Percentiles rank a stretch among this genome's conserved stretches.
Evolutionary conservation across 495 filamentous ascomycete species (phyloP).

Genomic region (Lophiostoma macrostomum): DNA sequence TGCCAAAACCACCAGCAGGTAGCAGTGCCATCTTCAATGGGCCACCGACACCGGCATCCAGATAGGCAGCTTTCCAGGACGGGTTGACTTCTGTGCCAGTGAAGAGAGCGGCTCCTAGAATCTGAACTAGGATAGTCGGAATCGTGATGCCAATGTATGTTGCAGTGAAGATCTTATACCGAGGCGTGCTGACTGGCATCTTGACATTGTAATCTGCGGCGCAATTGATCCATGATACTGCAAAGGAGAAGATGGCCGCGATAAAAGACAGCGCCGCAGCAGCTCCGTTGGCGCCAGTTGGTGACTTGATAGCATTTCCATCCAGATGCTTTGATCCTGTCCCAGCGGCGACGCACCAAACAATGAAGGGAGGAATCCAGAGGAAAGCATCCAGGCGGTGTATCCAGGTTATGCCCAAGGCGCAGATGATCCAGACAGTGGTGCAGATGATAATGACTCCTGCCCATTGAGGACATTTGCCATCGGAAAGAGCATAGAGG

Average conservation of each 20-base stretch:
- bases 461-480: slow-evolving; percentile 23
- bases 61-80: slow-evolving; percentile 20
- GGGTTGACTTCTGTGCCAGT: slow-evolving; percentile 14
- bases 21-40: slow-evolving; percentile 22
- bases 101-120: slow-evolving; percentile 23
- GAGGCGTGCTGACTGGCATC: slow-evolving; percentile 25
- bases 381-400: slow-evolving; percentile 35
- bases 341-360: slow-evolving; percentile 44
- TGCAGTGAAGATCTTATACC: slow-evolving; percentile 26
- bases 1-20: slow-evolving; percentile 41
- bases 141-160: slow-evolving; percentile 25
- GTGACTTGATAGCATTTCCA: slow-evolving; percentile 30
- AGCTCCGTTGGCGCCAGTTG: slow-evolving; percentile 25
- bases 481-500: slow-evolving; percentile 23
- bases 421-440: slow-evolving; percentile 29
- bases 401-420: slow-evolving; percentile 30
- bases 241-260: slow-evolving; percentile 29
- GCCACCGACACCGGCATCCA: slow-evolving; percentile 19
- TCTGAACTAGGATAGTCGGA: slow-evolving; percentile 26
- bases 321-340: slow-evolving; percentile 40
- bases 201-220: slow-evolving; percentile 31
- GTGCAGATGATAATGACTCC: slow-evolving; percentile 32
- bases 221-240: slow-evolving; percentile 30
- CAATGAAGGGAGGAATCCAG: slow-evolving; percentile 43
- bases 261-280: slow-evolving; percentile 29